Base-by-base conservation (phyloP, 345 rosid species). In the Euphorbia lathyris region DNA sequence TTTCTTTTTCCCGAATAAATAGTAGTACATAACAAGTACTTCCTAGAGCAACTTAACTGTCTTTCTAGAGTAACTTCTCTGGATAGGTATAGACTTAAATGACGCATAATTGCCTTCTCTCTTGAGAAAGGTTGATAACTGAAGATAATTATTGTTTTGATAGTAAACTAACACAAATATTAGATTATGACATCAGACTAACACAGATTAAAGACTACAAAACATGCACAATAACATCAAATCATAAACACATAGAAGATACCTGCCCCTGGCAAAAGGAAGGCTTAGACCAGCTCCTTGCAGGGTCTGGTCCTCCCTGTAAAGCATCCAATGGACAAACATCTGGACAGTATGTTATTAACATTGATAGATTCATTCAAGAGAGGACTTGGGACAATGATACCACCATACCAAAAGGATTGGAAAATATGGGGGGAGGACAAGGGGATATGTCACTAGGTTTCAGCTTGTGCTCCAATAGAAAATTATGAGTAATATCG, bases 401-500 rank as follows among this genome's bases (percentile, higher is more conserved):
- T 45, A 16, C 38, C 25, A 32, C 13, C 3, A 60, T 4, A 20
- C 11, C 20, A 16, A 32, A 19, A 32, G 8, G 16, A 29, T 19
- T 30, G 43, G 48, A 3, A 19, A 38, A 20, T 7, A 20, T n/a
- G 13, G 17, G 17, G 27, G 9, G 16, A 3, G 13, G 27, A 8
- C 9, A 58, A 30, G 17, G 26, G 42, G 3, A 34, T 47, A 34
- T 19, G 58, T 19, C 4, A 19, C 5, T 10, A 50, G 38, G 9
- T 66, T 66, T 50, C 58, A 66, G 45, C 58, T 38, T 20, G 13
- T 11, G 48, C 66, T 62, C 66, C 66, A 22, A 36, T 47, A 38
- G 66, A 62, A 63, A 42, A 43, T 60, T 11, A 43, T 42, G 67
- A 47, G 2, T 27, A 47, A 47, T 34, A 47, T 27, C 26, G 56